These are phyloP conservation scores for Cicer yamashitae DNA, from an alignment of 306 rosid genomes.

Conservation along the genomic window DNA sequence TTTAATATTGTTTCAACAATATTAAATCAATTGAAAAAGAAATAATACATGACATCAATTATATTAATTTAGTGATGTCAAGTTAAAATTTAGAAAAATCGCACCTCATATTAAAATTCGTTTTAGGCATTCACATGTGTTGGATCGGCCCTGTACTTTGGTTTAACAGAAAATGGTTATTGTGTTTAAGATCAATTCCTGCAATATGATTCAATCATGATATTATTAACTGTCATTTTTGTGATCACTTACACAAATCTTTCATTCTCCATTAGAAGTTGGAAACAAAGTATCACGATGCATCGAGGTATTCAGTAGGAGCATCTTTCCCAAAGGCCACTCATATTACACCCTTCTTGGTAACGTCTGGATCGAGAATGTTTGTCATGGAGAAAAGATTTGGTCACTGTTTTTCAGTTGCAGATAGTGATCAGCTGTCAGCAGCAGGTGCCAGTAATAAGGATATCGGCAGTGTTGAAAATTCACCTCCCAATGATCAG, in stretches of 20 bases:
- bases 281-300: slow-evolving; percentile 61
- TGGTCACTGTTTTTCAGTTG: slow-evolving; percentile 56
- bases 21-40: too few species aligned
- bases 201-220: slow-evolving; percentile 27
- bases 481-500: slow-evolving; percentile 43
- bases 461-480: slow-evolving; percentile 51
- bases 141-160: too few species aligned
- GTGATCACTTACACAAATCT: slow-evolving; percentile 39
- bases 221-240: slow-evolving; percentile 38
- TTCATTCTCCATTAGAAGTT: slow-evolving; percentile 58
- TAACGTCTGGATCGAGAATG: slow-evolving; percentile 51
- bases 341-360: slow-evolving; percentile 51
- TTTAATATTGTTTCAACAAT: too few species aligned
- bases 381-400: slow-evolving; percentile 52
- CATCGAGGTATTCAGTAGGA: slow-evolving; percentile 60
- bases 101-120: too few species aligned
- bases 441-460: slow-evolving; percentile 58
- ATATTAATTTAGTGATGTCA: too few species aligned
- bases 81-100: too few species aligned
- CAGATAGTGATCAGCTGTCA: slow-evolving; percentile 70
- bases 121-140: too few species aligned
- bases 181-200: slow-evolving; percentile 17
- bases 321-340: slow-evolving; percentile 54
- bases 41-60: too few species aligned
- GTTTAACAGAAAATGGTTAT: background rate